Base-by-base conservation (phyloP, 352 stramenopile species). In the Thalassiosira sp. region DNA sequence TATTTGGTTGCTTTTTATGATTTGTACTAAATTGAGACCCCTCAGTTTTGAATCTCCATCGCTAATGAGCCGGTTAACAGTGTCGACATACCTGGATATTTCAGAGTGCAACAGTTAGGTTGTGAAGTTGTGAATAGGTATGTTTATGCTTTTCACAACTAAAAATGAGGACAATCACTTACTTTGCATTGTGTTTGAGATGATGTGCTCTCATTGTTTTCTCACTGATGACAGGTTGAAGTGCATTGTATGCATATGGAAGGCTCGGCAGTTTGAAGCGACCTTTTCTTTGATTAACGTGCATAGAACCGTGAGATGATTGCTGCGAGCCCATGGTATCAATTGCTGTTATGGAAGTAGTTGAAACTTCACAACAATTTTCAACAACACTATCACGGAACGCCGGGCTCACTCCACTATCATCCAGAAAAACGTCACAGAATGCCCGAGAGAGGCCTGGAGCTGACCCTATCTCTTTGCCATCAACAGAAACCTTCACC, bases 111-210 rank as follows among this genome's bases (percentile, higher is more conserved):
- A n/a, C n/a, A n/a, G n/a, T n/a, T n/a, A n/a, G n/a, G n/a, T n/a
- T n/a, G n/a, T n/a, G n/a, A n/a, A n/a, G n/a, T n/a, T n/a, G n/a
- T n/a, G n/a, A n/a, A n/a, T n/a, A n/a, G n/a, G n/a, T n/a, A n/a
- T n/a, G n/a, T n/a, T n/a, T n/a, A n/a, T n/a, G n/a, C n/a, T n/a
- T n/a, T n/a, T n/a, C n/a, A n/a, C 27, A 28, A 53, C 95, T 94
- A 76, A 89, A 96, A 91, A 82, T 97, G 49, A 40, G 40, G 48
- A 33, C 22, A 40, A 16, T n/a, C 35, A 61, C 65, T 75, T 33
- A 97, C 64, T 95, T 91, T 64, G 95, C 85, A 85, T 98, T 93
- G 86, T 98, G 94, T 86, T 97, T 98, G 46, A 91, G 86, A 89
- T 98, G 94, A 91, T 98, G 95, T 31, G 97, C 83, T 77, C 95